Percentiles rank a stretch among this genome's conserved stretches.
phyloP scores from a whole-genome alignment of 495 filamentous ascomycete species.

The Podospora fimiseda region DNA sequence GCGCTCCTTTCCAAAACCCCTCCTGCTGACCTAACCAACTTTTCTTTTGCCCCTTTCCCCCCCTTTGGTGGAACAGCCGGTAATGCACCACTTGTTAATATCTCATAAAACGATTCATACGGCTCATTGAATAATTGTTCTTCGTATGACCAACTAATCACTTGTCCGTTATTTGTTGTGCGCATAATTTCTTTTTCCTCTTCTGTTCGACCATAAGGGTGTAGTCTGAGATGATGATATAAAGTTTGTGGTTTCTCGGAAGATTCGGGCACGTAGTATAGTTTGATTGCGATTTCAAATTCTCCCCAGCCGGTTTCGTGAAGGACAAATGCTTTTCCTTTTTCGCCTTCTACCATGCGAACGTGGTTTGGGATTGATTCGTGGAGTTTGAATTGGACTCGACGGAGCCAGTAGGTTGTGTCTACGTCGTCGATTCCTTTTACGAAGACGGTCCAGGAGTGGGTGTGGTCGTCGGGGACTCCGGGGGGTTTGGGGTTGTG shows the following conservation, averaged over 20 bases:
- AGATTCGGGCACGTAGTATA: constrained; percentile 81
- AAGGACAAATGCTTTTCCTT: constrained; percentile 74
- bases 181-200: constrained; percentile 57
- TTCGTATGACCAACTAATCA: constrained; percentile 75
- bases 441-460: constrained; percentile 91
- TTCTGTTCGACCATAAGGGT: constrained; percentile 75
- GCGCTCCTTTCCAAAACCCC: constrained; percentile 56
- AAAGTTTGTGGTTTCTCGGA: constrained; percentile 86
- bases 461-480: constrained; percentile 81
- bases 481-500: constrained; percentile 54
- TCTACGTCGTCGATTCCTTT: constrained; percentile 77
- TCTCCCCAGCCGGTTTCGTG: constrained; percentile 95
- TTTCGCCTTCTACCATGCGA: constrained; percentile 60
- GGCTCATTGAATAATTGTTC: constrained; percentile 96
- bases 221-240: constrained; percentile 84
- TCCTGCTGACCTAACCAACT: constrained; percentile 30
- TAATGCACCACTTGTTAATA: constrained; percentile 60
- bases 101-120: constrained; percentile 77
- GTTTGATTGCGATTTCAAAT: constrained; percentile 89
- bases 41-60: constrained; percentile 20
- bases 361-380: constrained; percentile 87
- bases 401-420: constrained; percentile 91
- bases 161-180: constrained; percentile 54
- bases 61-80: constrained; percentile 20
- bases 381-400: constrained; percentile 96